Evolutionary conservation across 176 grass and related monocot species (phyloP).

Genomic region (Chloris gayana): DNA sequence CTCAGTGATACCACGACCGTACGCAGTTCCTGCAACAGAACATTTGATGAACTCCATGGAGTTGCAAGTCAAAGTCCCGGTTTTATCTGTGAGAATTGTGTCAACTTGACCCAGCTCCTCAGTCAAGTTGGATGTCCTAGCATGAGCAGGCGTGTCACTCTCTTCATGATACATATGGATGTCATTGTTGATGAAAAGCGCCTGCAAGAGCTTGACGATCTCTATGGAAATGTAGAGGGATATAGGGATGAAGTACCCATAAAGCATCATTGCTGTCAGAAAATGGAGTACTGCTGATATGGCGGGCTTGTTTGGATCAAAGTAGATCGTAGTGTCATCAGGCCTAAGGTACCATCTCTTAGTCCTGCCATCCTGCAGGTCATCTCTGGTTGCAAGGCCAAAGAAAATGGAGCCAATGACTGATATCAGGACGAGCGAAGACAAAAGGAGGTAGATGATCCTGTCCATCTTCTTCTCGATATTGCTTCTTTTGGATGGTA

Average conservation of each 20-base stretch:
- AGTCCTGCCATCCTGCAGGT: conserved; percentile 47
- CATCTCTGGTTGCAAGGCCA: conserved; percentile 59
- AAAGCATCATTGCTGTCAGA: conserved; percentile 86
- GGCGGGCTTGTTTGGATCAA: conserved; percentile 41
- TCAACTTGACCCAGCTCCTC: conserved; percentile 93
- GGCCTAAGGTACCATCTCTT: conserved; percentile 92
- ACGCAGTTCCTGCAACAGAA: conserved; percentile 76
- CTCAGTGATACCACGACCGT: conserved; percentile 74
- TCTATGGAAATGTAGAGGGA: conserved; percentile 96
- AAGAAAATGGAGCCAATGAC: conserved; percentile 70
- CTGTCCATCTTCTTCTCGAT: conserved; percentile 82
- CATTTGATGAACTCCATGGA: conserved; percentile 99
- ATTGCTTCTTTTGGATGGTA: conserved; percentile 83
- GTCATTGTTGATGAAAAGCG: conserved; percentile 80
- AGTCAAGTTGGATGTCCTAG: conserved; percentile 89
- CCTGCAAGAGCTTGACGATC: conserved; percentile 87
- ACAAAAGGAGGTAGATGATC: conserved; percentile 77
- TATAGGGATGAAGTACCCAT: conserved; percentile 90
- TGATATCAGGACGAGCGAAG: conserved; percentile 60
- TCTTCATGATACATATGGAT: conserved; percentile 87
- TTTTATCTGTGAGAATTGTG: conserved; percentile 92
- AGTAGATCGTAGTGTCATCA: conserved; percentile 54
- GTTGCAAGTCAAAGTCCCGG: conserved; percentile 90
- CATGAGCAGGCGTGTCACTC: conserved; percentile 70
- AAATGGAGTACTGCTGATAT: conserved; percentile 61